Conservation (phyloP, 2,329 filamentous ascomycete species). For the Apiospora kogelbergensis region DNA sequence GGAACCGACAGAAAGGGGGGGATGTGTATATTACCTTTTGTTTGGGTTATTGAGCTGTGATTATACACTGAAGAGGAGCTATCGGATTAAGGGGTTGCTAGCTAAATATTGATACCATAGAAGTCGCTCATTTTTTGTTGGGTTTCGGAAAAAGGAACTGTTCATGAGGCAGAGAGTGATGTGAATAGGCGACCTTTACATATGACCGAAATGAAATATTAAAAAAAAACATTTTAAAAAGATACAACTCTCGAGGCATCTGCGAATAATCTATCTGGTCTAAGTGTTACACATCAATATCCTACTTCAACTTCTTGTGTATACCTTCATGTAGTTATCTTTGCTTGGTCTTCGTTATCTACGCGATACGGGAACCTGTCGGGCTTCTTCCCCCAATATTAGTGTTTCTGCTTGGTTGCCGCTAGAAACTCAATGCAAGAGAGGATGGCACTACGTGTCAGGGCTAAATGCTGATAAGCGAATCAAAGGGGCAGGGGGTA, state of each 20-base stretch:
- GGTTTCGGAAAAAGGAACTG: neutral
- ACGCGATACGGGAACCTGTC: neutral
- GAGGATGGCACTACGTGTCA: neutral
- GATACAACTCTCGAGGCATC: neutral
- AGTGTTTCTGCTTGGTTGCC: neutral
- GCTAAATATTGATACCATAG: slow-evolving; percentile 4
- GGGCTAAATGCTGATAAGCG: neutral
- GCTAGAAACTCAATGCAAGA: neutral
- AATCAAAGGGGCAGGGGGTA: neutral
- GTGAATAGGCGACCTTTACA: neutral
- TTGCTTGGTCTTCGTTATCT: neutral
- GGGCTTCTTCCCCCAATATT: too few species aligned
- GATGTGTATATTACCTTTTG: neutral
- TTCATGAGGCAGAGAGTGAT: neutral
- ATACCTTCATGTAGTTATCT: neutral
- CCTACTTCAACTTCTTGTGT: neutral
- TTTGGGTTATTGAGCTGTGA: neutral
- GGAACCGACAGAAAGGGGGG: neutral
- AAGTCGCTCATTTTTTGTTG: slow-evolving; percentile 1
- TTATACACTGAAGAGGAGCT: neutral
- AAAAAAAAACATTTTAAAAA: neutral
- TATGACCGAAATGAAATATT: neutral
- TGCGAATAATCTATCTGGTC: neutral
- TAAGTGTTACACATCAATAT: neutral
- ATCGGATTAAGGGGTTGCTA: neutral